Conservation (phyloP, 768 basidiomycete species). For the Albatrellus ellisii region DNA sequence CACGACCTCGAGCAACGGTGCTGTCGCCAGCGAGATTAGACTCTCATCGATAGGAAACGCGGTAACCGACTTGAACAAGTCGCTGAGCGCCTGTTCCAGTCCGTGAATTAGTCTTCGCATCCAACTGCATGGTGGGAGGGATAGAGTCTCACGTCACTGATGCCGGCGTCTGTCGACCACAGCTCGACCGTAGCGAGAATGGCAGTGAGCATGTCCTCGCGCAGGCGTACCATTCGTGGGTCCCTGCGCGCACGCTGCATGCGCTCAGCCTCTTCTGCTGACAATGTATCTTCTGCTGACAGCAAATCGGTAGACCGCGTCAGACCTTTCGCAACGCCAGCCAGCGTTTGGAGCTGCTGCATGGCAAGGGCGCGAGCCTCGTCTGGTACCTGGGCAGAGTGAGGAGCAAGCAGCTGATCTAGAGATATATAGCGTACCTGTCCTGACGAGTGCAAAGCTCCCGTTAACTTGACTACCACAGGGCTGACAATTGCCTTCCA, state of each 20-base stretch:
- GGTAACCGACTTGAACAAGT: constrained; percentile 78
- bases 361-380: constrained; percentile 56
- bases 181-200: constrained; percentile 50
- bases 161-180: constrained; percentile 70
- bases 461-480: constrained; percentile 55
- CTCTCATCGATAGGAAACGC: constrained; percentile 67
- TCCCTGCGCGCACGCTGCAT: constrained; percentile 55
- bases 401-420: background rate
- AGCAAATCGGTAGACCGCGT: constrained; percentile 63
- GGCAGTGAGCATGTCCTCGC: constrained; percentile 50
- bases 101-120: background rate
- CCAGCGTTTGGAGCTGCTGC: constrained; percentile 65
- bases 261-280: constrained; percentile 35
- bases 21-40: constrained; percentile 67
- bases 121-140: background rate
- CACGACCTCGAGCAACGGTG: constrained; percentile 69
- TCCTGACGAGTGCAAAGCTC: constrained; percentile 40
- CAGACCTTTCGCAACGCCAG: constrained; percentile 80
- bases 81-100: constrained; percentile 51
- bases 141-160: constrained; percentile 51
- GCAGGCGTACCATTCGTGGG: constrained; percentile 42
- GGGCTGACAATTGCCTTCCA: constrained; percentile 61
- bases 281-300: constrained; percentile 44
- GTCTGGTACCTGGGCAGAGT: constrained; percentile 42
- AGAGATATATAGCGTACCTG: constrained; percentile 27